Evolutionary conservation across 768 basidiomycete species (phyloP), one percentile per base, ranked within the genome.

Genomic region (Mycena leptocephala): DNA sequence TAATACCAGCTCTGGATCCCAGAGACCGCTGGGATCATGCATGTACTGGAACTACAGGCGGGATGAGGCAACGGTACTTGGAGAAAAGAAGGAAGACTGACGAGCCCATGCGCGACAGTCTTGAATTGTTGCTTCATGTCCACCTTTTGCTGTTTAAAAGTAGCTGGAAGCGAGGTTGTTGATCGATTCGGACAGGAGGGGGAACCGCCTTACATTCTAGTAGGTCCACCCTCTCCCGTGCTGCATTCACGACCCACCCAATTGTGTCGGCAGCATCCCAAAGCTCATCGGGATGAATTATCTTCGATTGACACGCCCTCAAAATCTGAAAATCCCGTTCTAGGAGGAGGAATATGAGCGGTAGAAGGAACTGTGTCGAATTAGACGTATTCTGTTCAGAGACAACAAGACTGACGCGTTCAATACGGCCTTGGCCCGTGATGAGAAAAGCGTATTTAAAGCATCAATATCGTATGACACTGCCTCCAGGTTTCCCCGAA

Each of bases 301-400:
- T 68, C 3, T 77, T 77, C 14, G 48, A 82, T 28, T 77, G 76
- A 8, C 81, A 81, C 7, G 84, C 68, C 26, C 80, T 79, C 41
- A 88, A 77, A 30, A 85, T 82, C 48, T 83, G 79, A 33, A 85
- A 77, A 78, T 87, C 65, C 35, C 84, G 81, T 53, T 81, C 78
- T 28, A 86, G 74, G 0, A 87, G 77, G 0, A 88, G 80, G 66
- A 83, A 84, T 1, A 87, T 68, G n/a, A 87, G 76, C 0, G 86
- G 85, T 4, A 86, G 79, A 11, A 86, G 53, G 66, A 83, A 83
- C 86, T 87, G 32, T 37, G 20, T 18, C 28, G 0, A 4, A 37
- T 73, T 30, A 48, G 79, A 35, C 28, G 13, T n/a, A 7, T 43
- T 11, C 30, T 37, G 53, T 16, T 41, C 28, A 58, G 55, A 41